These are phyloP conservation scores for Durio zibethinus DNA, from an alignment of 345 rosid genomes.

Conservation along the genomic window DNA sequence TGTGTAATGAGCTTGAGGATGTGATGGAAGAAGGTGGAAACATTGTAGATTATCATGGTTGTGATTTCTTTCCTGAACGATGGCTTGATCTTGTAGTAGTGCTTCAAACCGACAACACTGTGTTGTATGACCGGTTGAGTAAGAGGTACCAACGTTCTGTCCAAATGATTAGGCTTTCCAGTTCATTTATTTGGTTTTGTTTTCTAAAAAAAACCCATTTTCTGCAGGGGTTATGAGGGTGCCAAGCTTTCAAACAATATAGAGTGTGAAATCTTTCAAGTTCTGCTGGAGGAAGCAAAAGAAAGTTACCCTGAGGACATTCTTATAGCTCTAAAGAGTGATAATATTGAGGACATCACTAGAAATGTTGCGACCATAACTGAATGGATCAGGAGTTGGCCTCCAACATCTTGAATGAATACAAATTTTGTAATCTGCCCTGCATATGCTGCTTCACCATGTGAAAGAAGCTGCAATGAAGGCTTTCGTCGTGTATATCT, in stretches of 20 bases:
- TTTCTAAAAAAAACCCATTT: background rate
- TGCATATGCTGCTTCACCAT: background rate
- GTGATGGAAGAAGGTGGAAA: slow-evolving; percentile 76
- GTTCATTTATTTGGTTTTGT: background rate
- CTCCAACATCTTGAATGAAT: slow-evolving; percentile 20
- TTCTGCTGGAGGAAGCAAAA: slow-evolving; percentile 73
- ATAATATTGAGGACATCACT: slow-evolving; percentile 62
- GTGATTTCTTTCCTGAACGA: slow-evolving; percentile 79
- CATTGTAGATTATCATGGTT: slow-evolving; percentile 87
- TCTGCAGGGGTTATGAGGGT: slow-evolving; percentile 61
- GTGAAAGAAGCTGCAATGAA: background rate
- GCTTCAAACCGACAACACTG: slow-evolving; percentile 71
- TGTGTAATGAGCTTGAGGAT: slow-evolving; percentile 88
- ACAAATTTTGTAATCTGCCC: background rate
- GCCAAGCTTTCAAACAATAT: slow-evolving; percentile 72
- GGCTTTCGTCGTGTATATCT: background rate
- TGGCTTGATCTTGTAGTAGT: slow-evolving; percentile 87
- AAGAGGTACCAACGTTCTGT: slow-evolving; percentile 46
- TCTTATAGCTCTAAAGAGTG: slow-evolving; percentile 53
- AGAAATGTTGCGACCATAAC: slow-evolving; percentile 50
- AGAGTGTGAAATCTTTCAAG: slow-evolving; percentile 76
- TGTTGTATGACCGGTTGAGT: slow-evolving; percentile 70
- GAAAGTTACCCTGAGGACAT: slow-evolving; percentile 63
- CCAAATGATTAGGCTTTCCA: background rate
- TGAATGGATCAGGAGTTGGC: slow-evolving; percentile 62